Evolutionary conservation across 1,284 basidiomycete genomes (phyloP).

Genomic region (Afroboletus lepidellus): DNA sequence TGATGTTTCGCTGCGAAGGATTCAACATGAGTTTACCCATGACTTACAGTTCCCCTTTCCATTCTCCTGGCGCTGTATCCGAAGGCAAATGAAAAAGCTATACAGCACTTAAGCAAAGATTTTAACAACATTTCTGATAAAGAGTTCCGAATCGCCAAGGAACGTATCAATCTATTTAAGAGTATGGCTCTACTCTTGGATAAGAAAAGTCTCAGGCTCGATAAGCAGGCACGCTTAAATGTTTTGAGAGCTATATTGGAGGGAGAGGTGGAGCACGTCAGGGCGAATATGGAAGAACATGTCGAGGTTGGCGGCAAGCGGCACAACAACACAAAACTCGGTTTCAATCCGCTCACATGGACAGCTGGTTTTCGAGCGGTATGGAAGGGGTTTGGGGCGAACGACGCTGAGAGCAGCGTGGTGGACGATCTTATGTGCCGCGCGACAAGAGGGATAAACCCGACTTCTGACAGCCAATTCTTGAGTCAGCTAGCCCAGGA

Average conservation of each 20-base stretch:
- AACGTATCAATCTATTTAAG: conserved; percentile 9
- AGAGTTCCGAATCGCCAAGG: not conserved
- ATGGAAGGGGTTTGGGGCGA: conserved; percentile 15
- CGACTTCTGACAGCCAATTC: conserved; percentile 10
- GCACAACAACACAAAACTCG: rapidly evolving
- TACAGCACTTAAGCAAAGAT: not conserved
- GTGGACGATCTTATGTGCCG: conserved; percentile 3
- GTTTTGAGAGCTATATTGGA: conserved; percentile 17
- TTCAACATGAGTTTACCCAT: not conserved
- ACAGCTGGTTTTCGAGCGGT: not conserved
- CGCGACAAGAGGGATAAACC: not conserved
- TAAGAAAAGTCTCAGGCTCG: conserved; percentile 1
- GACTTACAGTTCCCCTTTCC: conserved; percentile 12
- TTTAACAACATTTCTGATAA: not conserved
- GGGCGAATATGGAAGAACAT: not conserved
- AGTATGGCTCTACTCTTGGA: conserved; percentile 10
- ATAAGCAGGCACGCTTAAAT: not conserved
- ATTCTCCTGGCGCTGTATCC: conserved; percentile 19
- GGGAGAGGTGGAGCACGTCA: conserved; percentile 8
- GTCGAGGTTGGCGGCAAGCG: not conserved
- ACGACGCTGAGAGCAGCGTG: not conserved
- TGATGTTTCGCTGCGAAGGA: not conserved
- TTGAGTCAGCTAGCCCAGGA: conserved; percentile 6
- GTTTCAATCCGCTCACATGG: not conserved
- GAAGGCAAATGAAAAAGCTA: conserved; percentile 13